These are phyloP conservation scores for Botrytis elliptica DNA, from an alignment of 2,329 filamentous ascomycete species.

Conservation along the genomic window DNA sequence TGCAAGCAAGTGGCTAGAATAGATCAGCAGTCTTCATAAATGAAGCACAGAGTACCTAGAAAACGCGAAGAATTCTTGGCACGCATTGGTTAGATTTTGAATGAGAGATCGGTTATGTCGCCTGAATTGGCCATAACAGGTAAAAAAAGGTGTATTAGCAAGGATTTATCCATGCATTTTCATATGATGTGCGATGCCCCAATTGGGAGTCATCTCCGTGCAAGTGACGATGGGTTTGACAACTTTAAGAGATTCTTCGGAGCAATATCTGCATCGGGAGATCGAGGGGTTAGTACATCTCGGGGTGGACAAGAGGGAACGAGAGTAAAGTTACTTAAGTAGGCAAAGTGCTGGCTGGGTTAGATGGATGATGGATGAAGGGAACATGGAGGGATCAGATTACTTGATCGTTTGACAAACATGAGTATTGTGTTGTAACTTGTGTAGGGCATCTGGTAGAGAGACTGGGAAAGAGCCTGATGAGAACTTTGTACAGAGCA, in stretches of 20 bases:
- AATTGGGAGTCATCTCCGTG: not conserved
- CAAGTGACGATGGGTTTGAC: constrained; percentile 4
- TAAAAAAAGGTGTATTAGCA: not conserved
- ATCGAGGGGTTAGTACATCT: not conserved
- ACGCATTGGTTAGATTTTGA: not conserved
- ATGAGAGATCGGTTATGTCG: not conserved
- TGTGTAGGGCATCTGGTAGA: not conserved
- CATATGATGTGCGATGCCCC: not conserved
- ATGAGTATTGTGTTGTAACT: not conserved
- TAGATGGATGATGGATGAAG: not conserved
- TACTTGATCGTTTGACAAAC: not conserved
- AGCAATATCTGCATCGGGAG: not conserved
- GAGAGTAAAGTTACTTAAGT: not conserved
- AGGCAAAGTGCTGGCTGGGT: not conserved
- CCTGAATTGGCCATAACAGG: constrained; percentile 3
- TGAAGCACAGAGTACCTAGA: not conserved
- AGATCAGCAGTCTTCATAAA: not conserved
- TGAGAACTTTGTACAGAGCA: not conserved
- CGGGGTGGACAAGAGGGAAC: not conserved
- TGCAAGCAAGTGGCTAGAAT: not conserved
- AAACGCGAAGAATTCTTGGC: constrained; percentile 12
- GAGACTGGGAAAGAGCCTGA: not conserved
- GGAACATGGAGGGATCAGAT: not conserved
- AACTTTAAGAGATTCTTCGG: not conserved
- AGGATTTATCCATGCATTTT: not conserved